Evolutionary conservation across 108 stramenopile species (phyloP).

Genomic region (Bacterosira constricta): DNA sequence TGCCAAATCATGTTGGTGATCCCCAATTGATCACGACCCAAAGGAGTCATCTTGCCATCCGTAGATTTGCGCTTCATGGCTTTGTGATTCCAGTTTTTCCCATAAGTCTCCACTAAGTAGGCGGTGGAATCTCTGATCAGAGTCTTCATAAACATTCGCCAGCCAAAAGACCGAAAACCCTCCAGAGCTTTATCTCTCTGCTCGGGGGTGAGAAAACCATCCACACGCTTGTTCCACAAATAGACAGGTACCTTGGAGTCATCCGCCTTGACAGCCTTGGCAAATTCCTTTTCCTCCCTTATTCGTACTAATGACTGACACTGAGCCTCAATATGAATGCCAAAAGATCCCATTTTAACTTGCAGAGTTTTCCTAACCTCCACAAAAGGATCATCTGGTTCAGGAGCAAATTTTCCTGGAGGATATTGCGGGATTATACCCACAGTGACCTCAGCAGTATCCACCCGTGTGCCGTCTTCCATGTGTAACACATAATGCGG

Average conservation of each 20-base stretch:
- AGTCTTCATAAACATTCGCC: not conserved
- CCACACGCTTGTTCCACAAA: conserved; percentile 9
- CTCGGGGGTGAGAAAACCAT: not conserved
- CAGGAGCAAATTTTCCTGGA: not conserved
- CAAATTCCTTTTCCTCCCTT: not conserved
- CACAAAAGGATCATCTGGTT: not conserved
- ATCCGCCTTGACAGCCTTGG: conserved; percentile 18
- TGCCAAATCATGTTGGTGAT: conserved; percentile 12
- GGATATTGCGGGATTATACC: not conserved
- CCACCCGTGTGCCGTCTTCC: not conserved
- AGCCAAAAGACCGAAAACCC: not conserved
- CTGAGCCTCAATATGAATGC: not conserved
- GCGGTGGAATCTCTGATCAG: not conserved
- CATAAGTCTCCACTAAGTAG: not conserved
- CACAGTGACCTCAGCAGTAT: no score
- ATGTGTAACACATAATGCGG: not conserved
- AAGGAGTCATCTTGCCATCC: not conserved
- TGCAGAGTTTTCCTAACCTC: not conserved
- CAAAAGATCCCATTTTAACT: not conserved
- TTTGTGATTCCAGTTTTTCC: not conserved
- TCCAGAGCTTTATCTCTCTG: not conserved
- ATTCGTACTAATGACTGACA: not conserved
- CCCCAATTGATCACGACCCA: not conserved
- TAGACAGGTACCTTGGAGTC: conserved; percentile 5
- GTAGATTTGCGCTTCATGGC: no score